A percentile compares a stretch with the other conserved stretches of the same genome.
phyloP scores from a whole-genome alignment of 441 rosid genomes.

The Erodium moschatum region DNA sequence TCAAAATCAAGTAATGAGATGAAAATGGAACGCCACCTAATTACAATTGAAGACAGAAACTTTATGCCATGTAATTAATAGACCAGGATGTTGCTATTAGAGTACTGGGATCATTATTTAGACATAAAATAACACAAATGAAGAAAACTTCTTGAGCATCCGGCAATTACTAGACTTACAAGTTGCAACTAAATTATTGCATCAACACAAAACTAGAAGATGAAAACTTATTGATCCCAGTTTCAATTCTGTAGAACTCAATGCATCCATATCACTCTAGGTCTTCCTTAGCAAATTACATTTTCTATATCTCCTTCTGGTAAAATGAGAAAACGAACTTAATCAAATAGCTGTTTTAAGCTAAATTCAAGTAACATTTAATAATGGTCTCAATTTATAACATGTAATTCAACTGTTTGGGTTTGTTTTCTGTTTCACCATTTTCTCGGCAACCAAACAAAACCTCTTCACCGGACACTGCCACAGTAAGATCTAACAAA shows the following conservation, averaged over 20 bases:
- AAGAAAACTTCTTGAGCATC: not conserved
- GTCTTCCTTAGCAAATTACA: not conserved
- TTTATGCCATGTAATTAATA: not conserved
- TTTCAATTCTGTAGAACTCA: too few relatives aligned
- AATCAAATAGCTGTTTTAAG: not conserved
- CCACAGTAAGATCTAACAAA: not conserved
- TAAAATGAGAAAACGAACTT: not conserved
- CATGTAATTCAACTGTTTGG: not conserved
- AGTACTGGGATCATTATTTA: not conserved
- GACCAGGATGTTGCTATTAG: not conserved
- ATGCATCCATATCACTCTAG: not conserved
- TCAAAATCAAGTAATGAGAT: not conserved
- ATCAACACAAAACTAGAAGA: not conserved
- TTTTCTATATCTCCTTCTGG: not conserved
- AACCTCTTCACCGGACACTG: not conserved
- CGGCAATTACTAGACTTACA: not conserved
- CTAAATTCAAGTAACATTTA: not conserved
- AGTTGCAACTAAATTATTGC: not conserved
- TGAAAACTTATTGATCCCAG: too few relatives aligned
- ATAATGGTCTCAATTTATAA: not conserved
- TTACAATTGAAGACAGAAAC: not conserved
- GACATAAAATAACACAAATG: not conserved
- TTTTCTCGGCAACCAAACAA: conserved; percentile 1
- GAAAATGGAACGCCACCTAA: not conserved
- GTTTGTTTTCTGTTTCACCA: not conserved